Evolutionary conservation across 2,329 filamentous ascomycete genomes (phyloP), one percentile per base, ranked within the genome.

Genomic region (Pyrenophora teres): DNA sequence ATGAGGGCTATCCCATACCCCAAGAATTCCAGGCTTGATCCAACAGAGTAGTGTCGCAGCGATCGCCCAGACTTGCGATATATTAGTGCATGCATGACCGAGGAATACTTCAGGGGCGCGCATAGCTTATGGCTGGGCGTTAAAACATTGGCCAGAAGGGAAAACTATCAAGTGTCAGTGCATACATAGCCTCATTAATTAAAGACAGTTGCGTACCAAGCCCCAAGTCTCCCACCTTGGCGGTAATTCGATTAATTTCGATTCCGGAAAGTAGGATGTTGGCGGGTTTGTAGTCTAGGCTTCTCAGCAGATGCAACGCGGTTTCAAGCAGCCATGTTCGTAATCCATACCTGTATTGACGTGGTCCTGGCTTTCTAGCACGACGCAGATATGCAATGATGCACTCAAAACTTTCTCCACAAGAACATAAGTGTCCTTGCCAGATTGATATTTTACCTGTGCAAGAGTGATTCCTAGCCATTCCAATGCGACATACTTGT

Each of bases 401-500:
- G 44, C 53, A n/a, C 40, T 43, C 21, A 56, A 19, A 38, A 55
- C 31, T n/a, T 32, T 31, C 47, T 49, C 44, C 30, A 55, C 45
- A 37, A 54, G 33, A 46, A 40, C 32, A 33, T 56, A 56, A 25
- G 13, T 53, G 21, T 19, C 27, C 39, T 30, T 31, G 30, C 36
- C 27, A 42, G 43, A 39, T 37, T 37, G 37, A 30, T 50, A 57
- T 47, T 46, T 50, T 42, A 55, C 50, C 19, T 57, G 30, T 45
- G 47, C 47, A 40, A 60, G 57, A 55, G 57, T 60, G 25, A 25
- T 52, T 39, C 57, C 57, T 35, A 60, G 46, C 57, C 54, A 60
- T 56, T 60, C 57, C 3, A 54, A 21, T 33, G 54, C 54, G 16
- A 60, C 27, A 46, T 19, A 42, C 25, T 9, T 42, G 10, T 30